phyloP scores from a whole-genome alignment of 2,329 filamentous ascomycete genomes.

The Venturia asperata region DNA sequence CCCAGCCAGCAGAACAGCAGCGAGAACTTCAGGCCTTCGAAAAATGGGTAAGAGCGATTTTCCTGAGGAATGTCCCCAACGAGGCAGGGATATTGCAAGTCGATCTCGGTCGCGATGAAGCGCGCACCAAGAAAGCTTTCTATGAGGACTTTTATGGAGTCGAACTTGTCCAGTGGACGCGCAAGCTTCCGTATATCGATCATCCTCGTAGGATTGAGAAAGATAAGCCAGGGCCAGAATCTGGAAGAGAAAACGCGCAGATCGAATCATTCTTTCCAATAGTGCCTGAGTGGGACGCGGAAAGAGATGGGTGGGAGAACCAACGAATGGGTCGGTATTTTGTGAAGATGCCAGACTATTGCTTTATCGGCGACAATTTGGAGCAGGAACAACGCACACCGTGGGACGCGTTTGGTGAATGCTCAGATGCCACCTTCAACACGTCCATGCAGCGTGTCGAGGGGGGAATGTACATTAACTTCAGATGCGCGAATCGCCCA shows the following conservation, averaged over 20 bases:
- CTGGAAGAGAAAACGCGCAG: neutral
- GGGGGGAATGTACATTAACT: neutral
- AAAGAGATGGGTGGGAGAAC: neutral
- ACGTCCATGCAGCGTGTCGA: neutral
- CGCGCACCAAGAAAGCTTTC: neutral
- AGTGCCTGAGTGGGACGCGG: neutral
- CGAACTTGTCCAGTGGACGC: constrained; percentile 4
- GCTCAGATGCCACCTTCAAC: neutral
- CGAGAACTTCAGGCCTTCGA: neutral
- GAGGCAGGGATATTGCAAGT: neutral
- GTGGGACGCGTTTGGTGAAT: neutral
- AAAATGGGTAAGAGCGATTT: neutral
- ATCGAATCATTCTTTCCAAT: neutral
- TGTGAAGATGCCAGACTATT: neutral
- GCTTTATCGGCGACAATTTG: neutral
- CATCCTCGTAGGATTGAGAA: neutral
- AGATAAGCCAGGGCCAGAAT: neutral
- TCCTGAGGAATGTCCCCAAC: neutral
- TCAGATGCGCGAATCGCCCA: neutral
- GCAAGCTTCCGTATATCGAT: neutral
- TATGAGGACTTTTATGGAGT: constrained; percentile 1
- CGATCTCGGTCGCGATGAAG: neutral
- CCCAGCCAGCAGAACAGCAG: neutral
- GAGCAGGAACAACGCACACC: neutral
- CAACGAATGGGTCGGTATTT: neutral